These are phyloP conservation scores for Daldinia eschscholtzii DNA, from an alignment of 2,329 filamentous ascomycete genomes.

Conservation along the genomic window DNA sequence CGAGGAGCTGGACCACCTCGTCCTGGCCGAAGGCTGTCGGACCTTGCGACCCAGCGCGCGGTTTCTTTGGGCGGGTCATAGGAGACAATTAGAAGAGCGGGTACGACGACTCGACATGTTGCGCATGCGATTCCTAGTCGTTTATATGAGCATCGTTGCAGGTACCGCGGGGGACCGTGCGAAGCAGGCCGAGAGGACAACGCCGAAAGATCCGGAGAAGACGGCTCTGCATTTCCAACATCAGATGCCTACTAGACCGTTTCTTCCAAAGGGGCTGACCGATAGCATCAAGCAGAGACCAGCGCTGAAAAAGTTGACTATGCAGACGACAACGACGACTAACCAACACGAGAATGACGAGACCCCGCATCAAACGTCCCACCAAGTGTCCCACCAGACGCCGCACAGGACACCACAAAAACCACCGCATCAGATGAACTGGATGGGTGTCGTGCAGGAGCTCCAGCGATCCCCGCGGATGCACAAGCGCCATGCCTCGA, in stretches of 20 bases:
- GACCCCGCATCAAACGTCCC: slow-evolving; percentile 10
- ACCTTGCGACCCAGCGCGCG: slow-evolving; percentile 63
- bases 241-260: slow-evolving; percentile 45
- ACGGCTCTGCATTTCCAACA: slow-evolving; percentile 36
- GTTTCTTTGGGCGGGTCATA: slow-evolving; percentile 69
- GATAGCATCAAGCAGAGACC: slow-evolving; percentile 62
- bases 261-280: slow-evolving; percentile 57
- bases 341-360: slow-evolving; percentile 62
- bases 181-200: slow-evolving; percentile 51
- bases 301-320: slow-evolving; percentile 66
- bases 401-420: slow-evolving; percentile 8
- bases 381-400: slow-evolving; percentile 8
- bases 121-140: slow-evolving; percentile 73
- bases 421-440: slow-evolving; percentile 65
- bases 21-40: slow-evolving; percentile 61
- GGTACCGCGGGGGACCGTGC: slow-evolving; percentile 52
- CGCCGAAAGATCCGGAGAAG: slow-evolving; percentile 52
- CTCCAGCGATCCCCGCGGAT: slow-evolving; percentile 71
- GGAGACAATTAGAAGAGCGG: slow-evolving; percentile 67
- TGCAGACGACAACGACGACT: slow-evolving; percentile 48
- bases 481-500: slow-evolving; percentile 72
- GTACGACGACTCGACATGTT: slow-evolving; percentile 71
- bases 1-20: slow-evolving; percentile 67
- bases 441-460: slow-evolving; percentile 74
- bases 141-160: slow-evolving; percentile 72